Conservation (phyloP, 495 filamentous ascomycete species). For the Lasiosphaeris hirsuta region DNA sequence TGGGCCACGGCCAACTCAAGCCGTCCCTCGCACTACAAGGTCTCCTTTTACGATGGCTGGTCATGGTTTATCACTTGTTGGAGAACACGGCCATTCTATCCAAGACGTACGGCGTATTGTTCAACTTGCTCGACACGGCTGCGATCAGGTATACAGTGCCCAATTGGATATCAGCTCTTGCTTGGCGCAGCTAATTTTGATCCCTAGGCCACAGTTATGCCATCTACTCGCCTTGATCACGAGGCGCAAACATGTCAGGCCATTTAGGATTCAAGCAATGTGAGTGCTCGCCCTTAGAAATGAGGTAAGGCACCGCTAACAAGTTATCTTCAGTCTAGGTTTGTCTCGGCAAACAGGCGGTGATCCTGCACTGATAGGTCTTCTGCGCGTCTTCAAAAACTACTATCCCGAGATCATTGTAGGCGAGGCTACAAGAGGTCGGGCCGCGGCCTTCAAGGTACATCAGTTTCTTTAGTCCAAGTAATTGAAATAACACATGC, state of each 20-base stretch:
- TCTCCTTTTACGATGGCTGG: constrained; percentile 73
- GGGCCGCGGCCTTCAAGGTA: constrained; percentile 56
- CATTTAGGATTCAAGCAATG: constrained; percentile 78
- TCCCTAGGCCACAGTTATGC: constrained; percentile 58
- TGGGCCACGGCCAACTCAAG: constrained; percentile 78
- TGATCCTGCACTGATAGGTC: constrained; percentile 71
- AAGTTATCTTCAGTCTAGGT: constrained; percentile 44
- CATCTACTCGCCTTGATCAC: constrained; percentile 83
- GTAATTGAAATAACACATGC: not conserved
- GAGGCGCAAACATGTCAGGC: constrained; percentile 80
- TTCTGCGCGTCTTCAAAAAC: constrained; percentile 82
- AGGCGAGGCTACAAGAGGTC: constrained; percentile 55
- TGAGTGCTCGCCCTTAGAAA: constrained; percentile 44
- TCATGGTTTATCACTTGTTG: constrained; percentile 71
- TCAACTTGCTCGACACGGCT: constrained; percentile 80
- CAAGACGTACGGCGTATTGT: constrained; percentile 72
- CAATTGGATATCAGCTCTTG: no score
- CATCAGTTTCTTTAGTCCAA: not conserved
- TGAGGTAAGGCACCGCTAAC: not conserved
- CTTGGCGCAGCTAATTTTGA: constrained; percentile 14
- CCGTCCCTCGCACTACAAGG: constrained; percentile 66
- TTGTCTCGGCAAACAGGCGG: constrained; percentile 60
- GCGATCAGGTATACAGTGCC: constrained; percentile 52
- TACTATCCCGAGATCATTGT: constrained; percentile 87
- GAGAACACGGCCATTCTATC: constrained; percentile 63